These are phyloP conservation scores for Endogone sp. DNA, from an alignment of 192 early-diverging fungal genomes.

Conservation along the genomic window DNA sequence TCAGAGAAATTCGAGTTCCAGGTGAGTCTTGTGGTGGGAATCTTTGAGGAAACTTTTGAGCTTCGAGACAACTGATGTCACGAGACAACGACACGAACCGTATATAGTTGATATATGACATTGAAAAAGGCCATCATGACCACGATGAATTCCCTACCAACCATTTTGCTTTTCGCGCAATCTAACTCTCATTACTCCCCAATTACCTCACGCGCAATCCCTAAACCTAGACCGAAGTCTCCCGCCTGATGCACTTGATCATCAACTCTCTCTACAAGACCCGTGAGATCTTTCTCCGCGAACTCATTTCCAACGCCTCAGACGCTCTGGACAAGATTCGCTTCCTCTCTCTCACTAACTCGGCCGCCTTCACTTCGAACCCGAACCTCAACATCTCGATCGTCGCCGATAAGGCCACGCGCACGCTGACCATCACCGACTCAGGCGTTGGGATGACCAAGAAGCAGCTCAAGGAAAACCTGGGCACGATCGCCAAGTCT, in stretches of 20 bases:
- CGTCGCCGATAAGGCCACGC: conserved; percentile 63
- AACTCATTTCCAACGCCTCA: conserved; percentile 94
- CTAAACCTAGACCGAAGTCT: conserved; percentile 89
- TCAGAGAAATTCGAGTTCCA: conserved; percentile 29
- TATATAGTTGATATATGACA: too few species aligned
- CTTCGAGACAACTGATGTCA: too few species aligned
- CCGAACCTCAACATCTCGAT: conserved; percentile 82
- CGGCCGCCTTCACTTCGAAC: conserved; percentile 51
- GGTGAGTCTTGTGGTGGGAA: conserved; percentile 8
- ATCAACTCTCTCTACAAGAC: conserved; percentile 97
- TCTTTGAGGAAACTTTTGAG: background rate
- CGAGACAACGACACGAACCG: too few species aligned
- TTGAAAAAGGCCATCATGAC: too few species aligned
- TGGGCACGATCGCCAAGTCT: conserved; percentile 98
- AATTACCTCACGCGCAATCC: background rate
- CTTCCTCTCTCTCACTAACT: conserved; percentile 73
- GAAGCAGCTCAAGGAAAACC: conserved; percentile 81
- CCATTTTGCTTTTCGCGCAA: too few species aligned
- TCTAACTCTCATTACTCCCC: conserved; percentile 51
- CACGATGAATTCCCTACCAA: too few species aligned
- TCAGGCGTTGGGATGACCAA: conserved; percentile 96
- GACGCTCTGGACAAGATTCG: conserved; percentile 96
- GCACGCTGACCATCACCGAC: conserved; percentile 82
- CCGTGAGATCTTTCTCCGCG: conserved; percentile 94
- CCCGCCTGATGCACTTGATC: conserved; percentile 88